phyloP scores from a whole-genome alignment of 352 stramenopile genomes.

The Thraustochytrium sp. region DNA sequence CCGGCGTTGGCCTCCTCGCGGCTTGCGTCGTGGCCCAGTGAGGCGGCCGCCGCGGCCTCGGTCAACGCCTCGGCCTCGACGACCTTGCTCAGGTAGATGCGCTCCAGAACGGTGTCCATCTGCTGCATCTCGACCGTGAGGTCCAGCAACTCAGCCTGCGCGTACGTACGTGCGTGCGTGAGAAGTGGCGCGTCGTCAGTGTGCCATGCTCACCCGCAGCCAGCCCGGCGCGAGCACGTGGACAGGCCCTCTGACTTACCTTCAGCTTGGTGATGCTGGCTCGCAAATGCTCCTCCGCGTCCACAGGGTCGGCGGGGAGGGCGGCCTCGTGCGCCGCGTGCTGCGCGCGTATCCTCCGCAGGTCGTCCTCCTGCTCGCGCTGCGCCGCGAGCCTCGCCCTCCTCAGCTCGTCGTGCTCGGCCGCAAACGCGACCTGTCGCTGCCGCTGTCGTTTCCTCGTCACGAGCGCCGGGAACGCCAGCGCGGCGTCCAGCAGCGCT shows the following conservation, averaged over 20 bases:
- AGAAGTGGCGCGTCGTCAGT: background rate
- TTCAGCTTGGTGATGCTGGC: background rate
- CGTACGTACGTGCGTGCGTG: background rate
- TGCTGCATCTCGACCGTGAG: background rate
- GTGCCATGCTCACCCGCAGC: background rate
- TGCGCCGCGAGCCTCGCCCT: background rate
- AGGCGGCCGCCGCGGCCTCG: background rate
- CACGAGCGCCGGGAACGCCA: background rate
- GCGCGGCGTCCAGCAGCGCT: background rate
- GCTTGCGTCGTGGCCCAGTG: background rate
- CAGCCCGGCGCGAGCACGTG: background rate
- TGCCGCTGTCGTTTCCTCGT: background rate
- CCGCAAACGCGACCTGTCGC: background rate
- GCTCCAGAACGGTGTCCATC: background rate
- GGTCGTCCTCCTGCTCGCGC: background rate
- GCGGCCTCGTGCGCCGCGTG: background rate
- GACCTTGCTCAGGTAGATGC: background rate
- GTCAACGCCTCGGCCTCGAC: background rate
- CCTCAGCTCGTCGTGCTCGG: background rate
- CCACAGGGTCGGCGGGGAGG: background rate
- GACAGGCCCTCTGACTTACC: background rate
- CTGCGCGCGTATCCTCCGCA: background rate
- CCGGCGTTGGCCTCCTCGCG: background rate
- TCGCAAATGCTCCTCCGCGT: background rate
- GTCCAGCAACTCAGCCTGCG: background rate